phyloP scores from a whole-genome alignment of 257 asterid genomes.

The Nicotiana obtusifolia region DNA sequence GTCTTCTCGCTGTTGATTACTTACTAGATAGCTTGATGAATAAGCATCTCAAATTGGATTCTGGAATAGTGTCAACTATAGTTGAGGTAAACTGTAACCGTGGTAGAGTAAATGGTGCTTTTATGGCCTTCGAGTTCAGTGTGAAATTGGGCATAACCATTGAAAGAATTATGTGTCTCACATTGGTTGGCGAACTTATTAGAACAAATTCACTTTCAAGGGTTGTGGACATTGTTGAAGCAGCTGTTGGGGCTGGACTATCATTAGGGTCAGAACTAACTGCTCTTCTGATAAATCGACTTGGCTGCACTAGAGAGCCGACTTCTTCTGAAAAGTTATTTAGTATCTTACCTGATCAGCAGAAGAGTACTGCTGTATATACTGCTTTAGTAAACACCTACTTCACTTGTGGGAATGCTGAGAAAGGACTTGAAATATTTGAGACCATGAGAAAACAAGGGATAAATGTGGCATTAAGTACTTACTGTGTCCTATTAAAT shows the following conservation, averaged over 20 bases:
- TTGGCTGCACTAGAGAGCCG: slow-evolving; percentile 51
- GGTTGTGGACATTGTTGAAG: slow-evolving; percentile 52
- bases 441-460: slow-evolving; percentile 48
- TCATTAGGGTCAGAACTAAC: slow-evolving; percentile 63
- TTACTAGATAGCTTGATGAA: slow-evolving; percentile 43
- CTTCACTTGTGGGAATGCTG: slow-evolving; percentile 49
- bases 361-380: slow-evolving; percentile 60
- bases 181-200: slow-evolving; percentile 54
- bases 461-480: slow-evolving; percentile 43
- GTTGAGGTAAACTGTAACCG: slow-evolving; percentile 43
- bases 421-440: slow-evolving; percentile 54
- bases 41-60: slow-evolving; percentile 35
- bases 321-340: slow-evolving; percentile 55
- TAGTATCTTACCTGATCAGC: slow-evolving; percentile 45
- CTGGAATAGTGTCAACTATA: slow-evolving; percentile 42
- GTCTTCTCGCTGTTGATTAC: slow-evolving; percentile 57
- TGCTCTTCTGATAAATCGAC: slow-evolving; percentile 56
- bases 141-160: slow-evolving; percentile 39
- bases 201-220: slow-evolving; percentile 48
- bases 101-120: slow-evolving; percentile 48
- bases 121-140: slow-evolving; percentile 52
- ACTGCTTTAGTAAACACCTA: slow-evolving; percentile 63
- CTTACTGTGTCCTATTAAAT: slow-evolving; percentile 46
- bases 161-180: slow-evolving; percentile 50
- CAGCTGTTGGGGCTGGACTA: slow-evolving; percentile 45